Percentiles rank a stretch among this genome's conserved stretches.
Evolutionary conservation across 805 yeast genomes (phyloP).

Genomic region (Schizosaccharomyces octosporus): DNA sequence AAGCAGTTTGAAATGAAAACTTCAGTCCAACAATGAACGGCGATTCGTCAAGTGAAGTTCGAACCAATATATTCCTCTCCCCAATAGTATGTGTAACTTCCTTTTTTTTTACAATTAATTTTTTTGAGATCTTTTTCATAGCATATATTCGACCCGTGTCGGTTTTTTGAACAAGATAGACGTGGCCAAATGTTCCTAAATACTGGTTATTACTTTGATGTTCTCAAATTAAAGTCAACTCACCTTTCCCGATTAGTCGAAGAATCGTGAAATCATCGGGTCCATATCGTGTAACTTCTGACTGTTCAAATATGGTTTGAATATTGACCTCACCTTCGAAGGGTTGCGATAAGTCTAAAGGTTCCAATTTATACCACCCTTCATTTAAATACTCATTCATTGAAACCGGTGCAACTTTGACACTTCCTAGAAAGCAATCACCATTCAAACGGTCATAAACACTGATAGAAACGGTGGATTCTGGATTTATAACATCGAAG

Average conservation of each 20-base stretch:
- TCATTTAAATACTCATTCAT: slow-evolving; percentile 21
- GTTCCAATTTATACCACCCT: slow-evolving; percentile 50
- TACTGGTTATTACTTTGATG: not conserved
- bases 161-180: slow-evolving; percentile 76
- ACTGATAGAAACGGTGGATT: slow-evolving; percentile 67
- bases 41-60: slow-evolving; percentile 68
- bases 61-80: slow-evolving; percentile 78
- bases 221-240: not conserved
- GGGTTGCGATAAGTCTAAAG: slow-evolving; percentile 51
- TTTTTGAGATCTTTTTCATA: slow-evolving; percentile 86
- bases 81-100: slow-evolving; percentile 97
- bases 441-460: slow-evolving; percentile 65
- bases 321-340: slow-evolving; percentile 60
- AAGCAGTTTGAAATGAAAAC: slow-evolving; percentile 86
- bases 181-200: slow-evolving; percentile 85
- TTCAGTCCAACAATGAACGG: slow-evolving; percentile 91
- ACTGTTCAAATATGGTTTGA: slow-evolving; percentile 43
- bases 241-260: slow-evolving; percentile 52
- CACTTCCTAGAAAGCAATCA: slow-evolving; percentile 72
- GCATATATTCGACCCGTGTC: slow-evolving; percentile 86
- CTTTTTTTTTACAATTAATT: slow-evolving; percentile 84
- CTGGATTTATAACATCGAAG: slow-evolving; percentile 63
- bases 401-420: slow-evolving; percentile 38
- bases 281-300: slow-evolving; percentile 56
- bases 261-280: slow-evolving; percentile 88